Evolutionary conservation across 2,329 filamentous ascomycete species (phyloP), one percentile per base, ranked within the genome.

Genomic region (Penicillium polonicum): DNA sequence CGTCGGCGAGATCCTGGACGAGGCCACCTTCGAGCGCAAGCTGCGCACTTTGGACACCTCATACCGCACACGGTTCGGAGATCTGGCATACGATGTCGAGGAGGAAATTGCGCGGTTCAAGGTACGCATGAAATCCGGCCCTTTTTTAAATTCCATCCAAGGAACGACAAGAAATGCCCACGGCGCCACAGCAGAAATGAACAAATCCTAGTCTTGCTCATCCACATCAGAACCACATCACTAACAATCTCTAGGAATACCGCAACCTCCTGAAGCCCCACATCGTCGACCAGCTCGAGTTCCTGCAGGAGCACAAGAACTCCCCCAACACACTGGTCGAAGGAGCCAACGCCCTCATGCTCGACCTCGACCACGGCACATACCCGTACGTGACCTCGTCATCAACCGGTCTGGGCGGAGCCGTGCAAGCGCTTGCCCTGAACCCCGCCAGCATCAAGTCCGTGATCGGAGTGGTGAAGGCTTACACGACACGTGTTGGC

Each of bases 381-480:
- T 80, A 85, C 70, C 75, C 79, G 57, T 79, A 78, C 62, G 76
- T 80, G 58, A 79, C 79, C 51, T 77, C 76, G 43, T 78, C 80
- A 60, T 76, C 78, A 65, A 75, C 78, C 52, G 79, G 78, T 57
- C 70, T 80, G 12, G 78, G 77, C 29, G 78, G 78, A 42, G 77
- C 77, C 60, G 84, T 84, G 66, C 84, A 84, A 48, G 84, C 84
- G 25, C 79, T 87, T 17, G 83, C 83, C 38, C 72, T 87, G 38
- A 83, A 81, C 69, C 84, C 83, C 53, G 76, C 79, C 55, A 81
- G 80, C 60, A 80, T 87, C 65, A 80, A 78, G 59, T 80, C 81
- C 60, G 80, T 85, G 55, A 82, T 87, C 65, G 85, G 85, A 54
- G 85, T 88, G 2, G 82, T 87, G 45, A 88, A 88, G 70, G 85